A percentile compares a stretch with the other conserved stretches of the same genome.
These are phyloP conservation scores for Pseudogymnoascus sp. DNA, from an alignment of 2,329 filamentous ascomycete genomes.

Conservation along the genomic window DNA sequence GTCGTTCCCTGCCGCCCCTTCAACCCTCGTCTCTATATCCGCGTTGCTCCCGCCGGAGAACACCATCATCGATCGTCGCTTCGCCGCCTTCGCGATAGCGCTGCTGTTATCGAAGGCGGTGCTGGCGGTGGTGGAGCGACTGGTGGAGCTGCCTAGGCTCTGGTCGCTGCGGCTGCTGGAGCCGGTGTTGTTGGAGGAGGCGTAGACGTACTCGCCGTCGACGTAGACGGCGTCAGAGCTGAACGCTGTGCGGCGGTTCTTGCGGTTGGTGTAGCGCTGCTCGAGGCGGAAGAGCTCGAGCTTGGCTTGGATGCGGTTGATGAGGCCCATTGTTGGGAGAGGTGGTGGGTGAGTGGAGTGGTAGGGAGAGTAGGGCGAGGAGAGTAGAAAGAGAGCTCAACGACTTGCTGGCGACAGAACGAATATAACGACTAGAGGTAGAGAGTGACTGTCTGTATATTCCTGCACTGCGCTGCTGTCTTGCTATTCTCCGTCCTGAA, in stretches of 20 bases:
- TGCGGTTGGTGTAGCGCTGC: conserved; percentile 86
- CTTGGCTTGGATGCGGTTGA: conserved; percentile 58
- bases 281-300: conserved; percentile 91
- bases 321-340: conserved; percentile 28
- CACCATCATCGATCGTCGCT: background rate
- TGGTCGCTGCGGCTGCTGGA: conserved; percentile 6
- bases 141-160: background rate
- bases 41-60: background rate
- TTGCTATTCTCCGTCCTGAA: background rate
- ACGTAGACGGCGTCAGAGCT: conserved; percentile 85
- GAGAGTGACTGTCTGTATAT: conserved; percentile 6
- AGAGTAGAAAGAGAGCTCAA: background rate
- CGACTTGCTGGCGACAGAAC: background rate
- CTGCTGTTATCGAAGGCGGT: background rate
- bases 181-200: conserved; percentile 39
- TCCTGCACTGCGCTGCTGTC: background rate
- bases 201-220: conserved; percentile 90
- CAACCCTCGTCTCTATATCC: background rate
- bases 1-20: background rate
- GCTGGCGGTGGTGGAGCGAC: background rate
- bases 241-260: conserved; percentile 79
- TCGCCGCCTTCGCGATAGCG: background rate
- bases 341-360: background rate
- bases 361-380: background rate
- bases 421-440: background rate